These are phyloP conservation scores for Cyberlindnera nakhonratchasimensis DNA, from an alignment of 805 yeast genomes.

Conservation along the genomic window DNA sequence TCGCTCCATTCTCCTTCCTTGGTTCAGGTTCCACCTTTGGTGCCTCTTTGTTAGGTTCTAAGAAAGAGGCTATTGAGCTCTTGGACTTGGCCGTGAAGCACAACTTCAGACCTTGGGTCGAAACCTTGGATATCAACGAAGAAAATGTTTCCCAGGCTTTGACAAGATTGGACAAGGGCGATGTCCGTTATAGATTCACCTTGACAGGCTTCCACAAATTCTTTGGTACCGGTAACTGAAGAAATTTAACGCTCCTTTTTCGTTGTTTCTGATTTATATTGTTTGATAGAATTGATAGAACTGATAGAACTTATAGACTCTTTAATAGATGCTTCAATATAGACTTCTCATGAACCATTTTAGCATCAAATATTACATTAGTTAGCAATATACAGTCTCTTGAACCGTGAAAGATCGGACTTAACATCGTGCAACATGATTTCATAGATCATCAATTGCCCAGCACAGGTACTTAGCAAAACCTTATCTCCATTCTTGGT, in stretches of 20 bases:
- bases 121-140: slow-evolving; percentile 51
- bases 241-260: background rate
- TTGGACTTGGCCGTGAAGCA: slow-evolving; percentile 60
- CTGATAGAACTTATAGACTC: background rate
- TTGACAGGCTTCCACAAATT: slow-evolving; percentile 48
- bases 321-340: background rate
- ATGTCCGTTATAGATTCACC: slow-evolving; percentile 62
- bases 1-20: slow-evolving; percentile 51
- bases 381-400: slow-evolving; percentile 15
- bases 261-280: no score
- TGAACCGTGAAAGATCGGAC: slow-evolving; percentile 21
- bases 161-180: slow-evolving; percentile 50
- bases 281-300: background rate
- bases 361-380: background rate
- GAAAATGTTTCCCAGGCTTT: slow-evolving; percentile 53
- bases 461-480: slow-evolving; percentile 17
- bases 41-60: slow-evolving; percentile 59
- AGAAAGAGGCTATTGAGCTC: slow-evolving; percentile 63
- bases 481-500: slow-evolving; percentile 18
- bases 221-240: slow-evolving; percentile 29
- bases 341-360: background rate
- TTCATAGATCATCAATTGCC: slow-evolving; percentile 19
- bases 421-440: slow-evolving; percentile 12
- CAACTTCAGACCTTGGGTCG: slow-evolving; percentile 59
- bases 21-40: slow-evolving; percentile 48